Evolutionary conservation across 83 land plant genomes (phyloP).

Genomic region (Picea abies): DNA sequence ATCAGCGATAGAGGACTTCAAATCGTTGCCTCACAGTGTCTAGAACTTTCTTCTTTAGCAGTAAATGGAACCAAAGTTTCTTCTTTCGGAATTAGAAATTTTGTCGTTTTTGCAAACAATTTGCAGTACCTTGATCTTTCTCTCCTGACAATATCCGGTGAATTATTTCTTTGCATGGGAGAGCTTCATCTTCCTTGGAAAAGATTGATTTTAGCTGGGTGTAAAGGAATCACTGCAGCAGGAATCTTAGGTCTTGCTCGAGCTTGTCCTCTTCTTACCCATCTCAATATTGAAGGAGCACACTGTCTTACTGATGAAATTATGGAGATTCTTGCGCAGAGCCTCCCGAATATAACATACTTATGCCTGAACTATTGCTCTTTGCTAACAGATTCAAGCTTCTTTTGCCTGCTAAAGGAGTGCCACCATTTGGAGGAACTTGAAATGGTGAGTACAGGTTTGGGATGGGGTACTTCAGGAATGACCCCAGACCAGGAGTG

Average conservation of each 20-base stretch:
- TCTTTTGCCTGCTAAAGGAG: constrained; percentile 21
- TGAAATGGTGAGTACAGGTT: constrained; percentile 35
- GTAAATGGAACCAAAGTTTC: constrained; percentile 12
- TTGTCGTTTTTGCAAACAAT: background rate
- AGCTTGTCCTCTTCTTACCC: constrained; percentile 15
- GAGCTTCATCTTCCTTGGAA: constrained; percentile 18
- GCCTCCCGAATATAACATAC: constrained; percentile 19
- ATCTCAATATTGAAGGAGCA: constrained; percentile 32
- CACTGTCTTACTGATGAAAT: constrained; percentile 25
- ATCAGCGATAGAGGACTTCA: constrained; percentile 22
- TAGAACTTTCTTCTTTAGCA: constrained; percentile 23
- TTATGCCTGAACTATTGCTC: constrained; percentile 36
- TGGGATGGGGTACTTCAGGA: constrained; percentile 22
- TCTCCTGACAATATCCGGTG: constrained; percentile 21
- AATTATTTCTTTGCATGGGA: constrained; percentile 15
- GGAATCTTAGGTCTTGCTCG: constrained; percentile 23
- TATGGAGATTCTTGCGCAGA: constrained; percentile 18
- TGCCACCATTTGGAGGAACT: constrained; percentile 27
- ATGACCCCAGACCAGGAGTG: background rate
- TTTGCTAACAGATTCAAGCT: constrained; percentile 27
- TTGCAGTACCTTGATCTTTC: constrained; percentile 28
- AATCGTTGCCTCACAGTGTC: constrained; percentile 13
- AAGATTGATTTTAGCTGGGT: constrained; percentile 29
- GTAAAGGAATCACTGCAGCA: constrained; percentile 21
- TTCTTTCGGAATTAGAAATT: background rate